These are phyloP conservation scores for Aureobasidium sp. DNA, from an alignment of 2,329 filamentous ascomycete genomes.

Conservation along the genomic window DNA sequence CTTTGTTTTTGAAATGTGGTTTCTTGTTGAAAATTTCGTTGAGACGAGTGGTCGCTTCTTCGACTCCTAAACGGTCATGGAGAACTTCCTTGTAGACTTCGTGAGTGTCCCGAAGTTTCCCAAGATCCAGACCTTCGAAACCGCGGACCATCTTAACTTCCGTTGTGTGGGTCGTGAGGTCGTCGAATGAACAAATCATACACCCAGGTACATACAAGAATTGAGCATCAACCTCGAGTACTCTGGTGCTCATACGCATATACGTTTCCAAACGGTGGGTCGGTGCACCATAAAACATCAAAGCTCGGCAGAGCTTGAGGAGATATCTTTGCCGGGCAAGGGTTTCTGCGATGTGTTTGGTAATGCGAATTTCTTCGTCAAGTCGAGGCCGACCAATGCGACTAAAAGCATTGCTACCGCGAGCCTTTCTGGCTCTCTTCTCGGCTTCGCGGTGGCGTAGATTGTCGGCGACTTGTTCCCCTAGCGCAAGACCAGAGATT, in stretches of 20 bases:
- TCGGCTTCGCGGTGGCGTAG: slow-evolving; percentile 31
- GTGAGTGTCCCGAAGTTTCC: slow-evolving; percentile 66
- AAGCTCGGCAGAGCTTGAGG: slow-evolving; percentile 71
- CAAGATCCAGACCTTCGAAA: slow-evolving; percentile 63
- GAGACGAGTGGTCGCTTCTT: slow-evolving; percentile 59
- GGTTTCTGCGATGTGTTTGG: slow-evolving; percentile 58
- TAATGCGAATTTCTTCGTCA: slow-evolving; percentile 51
- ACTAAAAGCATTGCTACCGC: slow-evolving; percentile 32
- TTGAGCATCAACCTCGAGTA: slow-evolving; percentile 80
- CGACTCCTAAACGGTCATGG: slow-evolving; percentile 65
- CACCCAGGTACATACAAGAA: slow-evolving; percentile 86
- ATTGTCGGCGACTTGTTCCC: slow-evolving; percentile 36
- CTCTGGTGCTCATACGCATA: slow-evolving; percentile 81
- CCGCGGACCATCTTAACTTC: slow-evolving; percentile 69
- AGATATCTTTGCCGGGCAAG: slow-evolving; percentile 77
- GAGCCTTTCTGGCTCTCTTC: slow-evolving; percentile 25
- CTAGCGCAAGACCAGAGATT: slow-evolving; percentile 31
- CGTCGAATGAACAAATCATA: slow-evolving; percentile 90
- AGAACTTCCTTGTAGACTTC: slow-evolving; percentile 78
- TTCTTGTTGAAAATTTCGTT: slow-evolving; percentile 55
- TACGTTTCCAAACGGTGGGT: slow-evolving; percentile 90
- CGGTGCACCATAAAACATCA: slow-evolving; percentile 87
- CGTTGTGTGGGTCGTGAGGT: slow-evolving; percentile 65
- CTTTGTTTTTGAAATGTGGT: slow-evolving; percentile 45
- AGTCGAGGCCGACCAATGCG: slow-evolving; percentile 32